Conservation (phyloP, 192 early-diverging fungal genomes). For the Backusella australiensis region DNA sequence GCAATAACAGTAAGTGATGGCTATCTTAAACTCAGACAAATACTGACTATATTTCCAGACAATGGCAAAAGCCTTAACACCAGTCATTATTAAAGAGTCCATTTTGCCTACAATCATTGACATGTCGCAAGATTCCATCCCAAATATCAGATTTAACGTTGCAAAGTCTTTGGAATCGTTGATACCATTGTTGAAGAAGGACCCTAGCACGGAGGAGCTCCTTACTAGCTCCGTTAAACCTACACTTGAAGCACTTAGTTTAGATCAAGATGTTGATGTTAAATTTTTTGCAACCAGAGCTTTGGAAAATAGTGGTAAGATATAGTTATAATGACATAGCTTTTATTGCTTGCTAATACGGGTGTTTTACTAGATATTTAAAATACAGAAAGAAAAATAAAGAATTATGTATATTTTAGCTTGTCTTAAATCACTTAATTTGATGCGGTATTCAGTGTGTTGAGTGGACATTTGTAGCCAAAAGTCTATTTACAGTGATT, state of each 20-base stretch:
- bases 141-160: slow-evolving; percentile 99
- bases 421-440: neutral
- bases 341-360: neutral
- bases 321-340: neutral
- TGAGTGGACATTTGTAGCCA: neutral
- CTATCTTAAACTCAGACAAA: neutral
- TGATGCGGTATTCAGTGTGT: neutral
- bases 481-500: neutral
- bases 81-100: slow-evolving; percentile 84
- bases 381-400: neutral
- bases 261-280: slow-evolving; percentile 93
- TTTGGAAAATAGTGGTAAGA: slow-evolving; percentile 40
- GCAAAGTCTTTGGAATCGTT: slow-evolving; percentile 91
- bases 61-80: slow-evolving; percentile 82
- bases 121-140: slow-evolving; percentile 90
- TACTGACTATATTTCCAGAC: slow-evolving; percentile 48
- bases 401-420: neutral
- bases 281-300: slow-evolving; percentile 88
- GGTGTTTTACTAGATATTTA: neutral
- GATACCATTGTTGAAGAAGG: slow-evolving; percentile 72
- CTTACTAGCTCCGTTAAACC: slow-evolving; percentile 75
- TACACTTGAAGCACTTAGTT: slow-evolving; percentile 75
- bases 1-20: slow-evolving; percentile 73
- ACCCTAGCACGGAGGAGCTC: slow-evolving; percentile 56
- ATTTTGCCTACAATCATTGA: slow-evolving; percentile 86